These are phyloP conservation scores for Madurella fahalii DNA, from an alignment of 2,329 filamentous ascomycete genomes.

Conservation along the genomic window DNA sequence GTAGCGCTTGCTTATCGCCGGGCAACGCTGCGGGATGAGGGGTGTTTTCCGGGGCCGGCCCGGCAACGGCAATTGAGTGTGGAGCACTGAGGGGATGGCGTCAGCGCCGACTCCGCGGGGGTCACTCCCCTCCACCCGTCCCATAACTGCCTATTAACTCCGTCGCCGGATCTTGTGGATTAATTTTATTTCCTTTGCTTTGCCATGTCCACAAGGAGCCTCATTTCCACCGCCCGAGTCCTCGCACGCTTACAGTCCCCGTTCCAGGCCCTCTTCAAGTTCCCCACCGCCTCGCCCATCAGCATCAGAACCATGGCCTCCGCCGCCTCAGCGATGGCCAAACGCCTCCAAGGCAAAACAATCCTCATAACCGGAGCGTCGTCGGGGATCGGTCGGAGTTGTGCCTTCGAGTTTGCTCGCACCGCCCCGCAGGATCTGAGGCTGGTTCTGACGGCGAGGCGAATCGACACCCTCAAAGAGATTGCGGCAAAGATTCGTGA, in stretches of 20 bases:
- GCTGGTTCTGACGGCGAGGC: constrained; percentile 83
- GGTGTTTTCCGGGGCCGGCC: constrained; percentile 19
- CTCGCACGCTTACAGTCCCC: neutral
- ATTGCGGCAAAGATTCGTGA: constrained; percentile 71
- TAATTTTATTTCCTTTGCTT: neutral
- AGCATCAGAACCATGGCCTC: constrained; percentile 5
- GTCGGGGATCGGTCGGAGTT: constrained; percentile 80
- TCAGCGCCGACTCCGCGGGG: constrained; percentile 15
- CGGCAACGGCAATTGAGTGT: constrained; percentile 17
- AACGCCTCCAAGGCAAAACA: constrained; percentile 90
- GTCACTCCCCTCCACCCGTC: neutral
- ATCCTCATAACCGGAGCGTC: constrained; percentile 88
- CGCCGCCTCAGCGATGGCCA: constrained; percentile 61
- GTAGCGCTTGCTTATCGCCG: constrained; percentile 17
- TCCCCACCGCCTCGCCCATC: neutral
- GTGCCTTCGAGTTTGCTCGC: constrained; percentile 88
- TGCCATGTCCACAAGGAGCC: neutral
- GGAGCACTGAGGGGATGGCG: constrained; percentile 14
- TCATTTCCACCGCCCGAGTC: neutral
- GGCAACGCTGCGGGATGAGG: constrained; percentile 7
- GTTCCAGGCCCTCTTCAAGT: neutral
- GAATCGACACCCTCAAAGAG: constrained; percentile 72
- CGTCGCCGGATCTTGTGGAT: neutral
- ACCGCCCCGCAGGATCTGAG: constrained; percentile 75
- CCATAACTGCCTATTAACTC: neutral